Base-by-base conservation (phyloP, 257 asterid genomes). In the Gentiana macrophylla region DNA sequence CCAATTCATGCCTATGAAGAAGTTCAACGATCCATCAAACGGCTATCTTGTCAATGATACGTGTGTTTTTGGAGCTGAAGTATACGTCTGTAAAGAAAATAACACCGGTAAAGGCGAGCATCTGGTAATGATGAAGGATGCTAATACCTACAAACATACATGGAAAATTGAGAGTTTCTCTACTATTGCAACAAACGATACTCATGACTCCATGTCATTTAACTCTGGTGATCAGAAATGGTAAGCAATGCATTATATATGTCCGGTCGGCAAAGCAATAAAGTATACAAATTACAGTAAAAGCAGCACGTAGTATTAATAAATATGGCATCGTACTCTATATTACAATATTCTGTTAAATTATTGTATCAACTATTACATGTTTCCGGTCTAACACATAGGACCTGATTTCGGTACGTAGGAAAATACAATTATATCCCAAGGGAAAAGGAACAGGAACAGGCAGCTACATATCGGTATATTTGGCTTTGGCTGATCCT, bases 21-120 rank as follows among this genome's bases (percentile, higher is more conserved):
- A 59, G 35, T 76, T 86, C 60, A 69, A 61, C 24, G 78, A 86
- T 64, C 57, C 80, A 35, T 54, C 59, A 37, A 78, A 83, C 9
- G 95, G 93, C 8, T 86, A 83, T 68, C 69, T 78, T 50, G 66
- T 71, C 7, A 57, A 83, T 6, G 89, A 83, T 51, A 67, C 59
- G 0, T 78, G 86, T 37, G 74, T 78, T n/a, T 74, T 83, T 62
- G 95, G 86, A 49, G 86, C 84, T 13, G 89, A 83, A 56, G 68
- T 86, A 24, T 83, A 80, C 49, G 67, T 82, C 48, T 50, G 64
- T 62, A 77, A 65, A 50, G 84, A 83, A 60, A 72, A 60, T 36
- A 62, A 47, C 51, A 62, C 52, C 0, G 78, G 69, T 7, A 76
- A 63, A 73, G 89, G 79, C 32, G 93, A 86, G 60, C 53, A 67